phyloP scores from a whole-genome alignment of 306 rosid species.

The Canavalia gladiata region DNA sequence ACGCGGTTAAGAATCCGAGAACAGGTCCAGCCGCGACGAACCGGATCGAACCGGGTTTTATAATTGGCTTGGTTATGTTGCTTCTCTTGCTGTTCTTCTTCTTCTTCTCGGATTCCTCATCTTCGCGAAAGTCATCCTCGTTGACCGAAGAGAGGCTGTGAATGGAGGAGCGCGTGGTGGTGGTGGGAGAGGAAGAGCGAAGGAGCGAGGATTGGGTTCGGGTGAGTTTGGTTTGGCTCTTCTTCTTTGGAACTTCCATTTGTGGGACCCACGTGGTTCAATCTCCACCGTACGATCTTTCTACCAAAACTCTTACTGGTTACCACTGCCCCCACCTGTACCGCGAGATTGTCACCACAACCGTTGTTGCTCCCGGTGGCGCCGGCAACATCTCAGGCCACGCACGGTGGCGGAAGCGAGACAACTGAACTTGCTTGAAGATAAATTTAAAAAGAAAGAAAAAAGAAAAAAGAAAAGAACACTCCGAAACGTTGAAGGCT shows the following conservation, averaged over 20 bases:
- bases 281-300: constrained; percentile 51
- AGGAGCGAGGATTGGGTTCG: constrained; percentile 87
- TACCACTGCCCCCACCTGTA: constrained; percentile 50
- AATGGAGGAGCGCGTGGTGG: constrained; percentile 78
- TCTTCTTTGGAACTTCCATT: constrained; percentile 74
- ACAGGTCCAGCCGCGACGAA: constrained; percentile 38
- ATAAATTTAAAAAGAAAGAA: not conserved
- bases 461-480: not conserved
- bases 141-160: constrained; percentile 72
- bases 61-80: not conserved
- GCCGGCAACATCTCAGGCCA: constrained; percentile 74
- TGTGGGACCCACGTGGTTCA: constrained; percentile 31
- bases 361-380: constrained; percentile 47
- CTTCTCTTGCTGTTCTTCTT: constrained; percentile 46
- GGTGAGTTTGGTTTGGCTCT: constrained; percentile 77
- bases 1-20: constrained; percentile 51
- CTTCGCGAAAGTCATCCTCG: constrained; percentile 58
- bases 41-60: constrained; percentile 56
- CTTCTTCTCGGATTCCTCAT: constrained; percentile 52
- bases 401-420: constrained; percentile 38
- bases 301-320: not conserved
- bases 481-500: not conserved
- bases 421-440: constrained; percentile 17
- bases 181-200: constrained; percentile 81
- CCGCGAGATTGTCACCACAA: constrained; percentile 61